These are phyloP conservation scores for Suhomyces terraborum DNA, from an alignment of 1,139 yeast species.

Conservation along the genomic window DNA sequence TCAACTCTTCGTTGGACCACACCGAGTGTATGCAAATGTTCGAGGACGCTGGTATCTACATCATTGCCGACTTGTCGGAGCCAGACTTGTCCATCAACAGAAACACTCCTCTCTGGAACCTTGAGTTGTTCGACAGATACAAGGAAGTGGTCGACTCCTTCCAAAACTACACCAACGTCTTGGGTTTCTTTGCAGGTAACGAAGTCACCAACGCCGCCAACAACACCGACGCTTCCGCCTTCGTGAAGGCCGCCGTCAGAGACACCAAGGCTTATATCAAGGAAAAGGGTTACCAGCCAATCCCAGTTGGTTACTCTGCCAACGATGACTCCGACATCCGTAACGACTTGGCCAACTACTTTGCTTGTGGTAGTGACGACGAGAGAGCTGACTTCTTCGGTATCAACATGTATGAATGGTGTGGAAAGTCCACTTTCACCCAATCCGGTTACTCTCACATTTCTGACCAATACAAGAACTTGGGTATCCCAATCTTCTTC, in stretches of 20 bases:
- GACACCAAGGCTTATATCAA: slow-evolving; percentile 77
- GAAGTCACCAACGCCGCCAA: slow-evolving; percentile 78
- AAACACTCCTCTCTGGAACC: slow-evolving; percentile 58
- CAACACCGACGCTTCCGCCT: slow-evolving; percentile 80
- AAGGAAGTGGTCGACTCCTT: slow-evolving; percentile 70
- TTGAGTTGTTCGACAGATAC: slow-evolving; percentile 65
- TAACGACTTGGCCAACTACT: slow-evolving; percentile 73
- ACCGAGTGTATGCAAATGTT: slow-evolving; percentile 66
- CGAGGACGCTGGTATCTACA: slow-evolving; percentile 76
- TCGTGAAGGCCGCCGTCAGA: slow-evolving; percentile 87
- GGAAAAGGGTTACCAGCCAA: slow-evolving; percentile 62
- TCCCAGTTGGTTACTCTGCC: slow-evolving; percentile 90
- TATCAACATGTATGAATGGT: slow-evolving; percentile 96
- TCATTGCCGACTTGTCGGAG: slow-evolving; percentile 71
- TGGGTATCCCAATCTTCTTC: slow-evolving; percentile 82
- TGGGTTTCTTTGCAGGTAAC: slow-evolving; percentile 91
- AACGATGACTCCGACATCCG: slow-evolving; percentile 79
- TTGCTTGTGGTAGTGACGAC: slow-evolving; percentile 68
- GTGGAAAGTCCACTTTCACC: slow-evolving; percentile 69
- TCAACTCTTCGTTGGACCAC: slow-evolving; percentile 65
- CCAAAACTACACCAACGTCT: slow-evolving; percentile 69
- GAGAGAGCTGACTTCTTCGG: slow-evolving; percentile 86
- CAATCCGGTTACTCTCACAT: slow-evolving; percentile 74
- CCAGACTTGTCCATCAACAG: slow-evolving; percentile 69
- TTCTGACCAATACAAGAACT: slow-evolving; percentile 67